Evolutionary conservation across 441 rosid species (phyloP).

Genomic region (Erysimum pusillum): DNA sequence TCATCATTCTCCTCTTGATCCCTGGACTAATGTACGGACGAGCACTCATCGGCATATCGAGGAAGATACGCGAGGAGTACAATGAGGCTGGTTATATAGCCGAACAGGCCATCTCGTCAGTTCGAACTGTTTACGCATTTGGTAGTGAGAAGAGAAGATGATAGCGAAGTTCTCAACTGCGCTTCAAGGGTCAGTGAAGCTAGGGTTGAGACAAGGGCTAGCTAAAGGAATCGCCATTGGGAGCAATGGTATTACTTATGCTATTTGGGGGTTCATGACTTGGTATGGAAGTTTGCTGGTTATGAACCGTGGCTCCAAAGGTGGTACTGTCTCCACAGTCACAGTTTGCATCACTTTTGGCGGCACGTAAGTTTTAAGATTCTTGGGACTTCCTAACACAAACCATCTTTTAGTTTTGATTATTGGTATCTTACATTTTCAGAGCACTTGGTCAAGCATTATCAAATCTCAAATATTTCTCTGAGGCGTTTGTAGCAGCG

Average conservation of each 20-base stretch:
- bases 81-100: conserved; percentile 69
- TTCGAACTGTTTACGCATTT: conserved; percentile 75
- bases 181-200: conserved; percentile 61
- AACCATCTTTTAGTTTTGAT: not conserved
- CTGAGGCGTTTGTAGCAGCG: conserved; percentile 70
- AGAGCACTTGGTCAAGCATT: conserved; percentile 76
- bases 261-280: conserved; percentile 73
- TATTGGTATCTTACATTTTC: not conserved
- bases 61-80: conserved; percentile 72
- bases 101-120: conserved; percentile 72
- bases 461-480: conserved; percentile 65
- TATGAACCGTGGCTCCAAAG: conserved; percentile 74
- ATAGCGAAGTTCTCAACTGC: conserved; percentile 61
- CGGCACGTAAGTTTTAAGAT: conserved; percentile 64
- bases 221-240: conserved; percentile 80
- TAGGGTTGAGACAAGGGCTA: conserved; percentile 74
- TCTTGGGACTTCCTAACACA: not conserved
- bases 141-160: conserved; percentile 63
- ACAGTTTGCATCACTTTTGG: conserved; percentile 60
- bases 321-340: conserved; percentile 64
- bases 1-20: conserved; percentile 60
- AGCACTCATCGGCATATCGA: conserved; percentile 58
- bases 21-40: conserved; percentile 76
- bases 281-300: conserved; percentile 50
- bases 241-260: conserved; percentile 69